Evolutionary conservation across 2,329 filamentous ascomycete species (phyloP).

Genomic region (Mycosphaerella sp.): DNA sequence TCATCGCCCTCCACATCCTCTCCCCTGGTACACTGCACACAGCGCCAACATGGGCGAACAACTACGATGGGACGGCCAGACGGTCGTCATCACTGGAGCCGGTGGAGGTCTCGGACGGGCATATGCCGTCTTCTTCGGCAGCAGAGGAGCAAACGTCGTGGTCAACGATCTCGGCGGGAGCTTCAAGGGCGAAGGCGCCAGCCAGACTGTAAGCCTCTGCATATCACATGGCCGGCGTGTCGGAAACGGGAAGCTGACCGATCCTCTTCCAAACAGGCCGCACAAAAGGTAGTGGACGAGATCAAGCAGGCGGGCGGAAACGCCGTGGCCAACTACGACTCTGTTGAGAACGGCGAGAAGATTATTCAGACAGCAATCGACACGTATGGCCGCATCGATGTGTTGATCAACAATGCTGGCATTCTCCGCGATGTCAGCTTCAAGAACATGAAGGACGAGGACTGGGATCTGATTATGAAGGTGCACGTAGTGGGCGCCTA

Average conservation of each 20-base stretch:
- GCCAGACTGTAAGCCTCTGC: slow-evolving; percentile 48
- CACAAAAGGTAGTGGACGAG: slow-evolving; percentile 75
- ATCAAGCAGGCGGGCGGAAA: slow-evolving; percentile 86
- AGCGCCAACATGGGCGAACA: slow-evolving; percentile 53
- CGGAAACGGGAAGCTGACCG: slow-evolving; percentile 5
- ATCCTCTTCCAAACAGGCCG: slow-evolving; percentile 50
- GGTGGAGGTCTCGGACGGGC: slow-evolving; percentile 75
- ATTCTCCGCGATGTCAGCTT: slow-evolving; percentile 94
- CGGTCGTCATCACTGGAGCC: slow-evolving; percentile 80
- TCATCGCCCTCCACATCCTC: background rate
- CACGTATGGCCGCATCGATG: slow-evolving; percentile 77
- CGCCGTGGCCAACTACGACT: slow-evolving; percentile 96
- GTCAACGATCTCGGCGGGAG: slow-evolving; percentile 94
- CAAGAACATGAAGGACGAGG: slow-evolving; percentile 96
- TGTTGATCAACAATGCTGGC: slow-evolving; percentile 96
- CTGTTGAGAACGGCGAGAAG: slow-evolving; percentile 83
- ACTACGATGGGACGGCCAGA: slow-evolving; percentile 80
- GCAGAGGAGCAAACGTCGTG: slow-evolving; percentile 85
- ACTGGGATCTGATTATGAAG: slow-evolving; percentile 92
- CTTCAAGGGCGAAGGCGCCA: slow-evolving; percentile 87
- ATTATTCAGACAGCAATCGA: slow-evolving; percentile 88
- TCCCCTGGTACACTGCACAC: slow-evolving; percentile 2
- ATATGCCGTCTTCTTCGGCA: slow-evolving; percentile 84
- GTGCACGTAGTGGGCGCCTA: slow-evolving; percentile 92
- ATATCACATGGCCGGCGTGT: background rate